Percentiles rank a stretch among this genome's conserved stretches.
These are phyloP conservation scores for Nicotiana attenuata DNA, from an alignment of 257 asterid species.

Conservation along the genomic window DNA sequence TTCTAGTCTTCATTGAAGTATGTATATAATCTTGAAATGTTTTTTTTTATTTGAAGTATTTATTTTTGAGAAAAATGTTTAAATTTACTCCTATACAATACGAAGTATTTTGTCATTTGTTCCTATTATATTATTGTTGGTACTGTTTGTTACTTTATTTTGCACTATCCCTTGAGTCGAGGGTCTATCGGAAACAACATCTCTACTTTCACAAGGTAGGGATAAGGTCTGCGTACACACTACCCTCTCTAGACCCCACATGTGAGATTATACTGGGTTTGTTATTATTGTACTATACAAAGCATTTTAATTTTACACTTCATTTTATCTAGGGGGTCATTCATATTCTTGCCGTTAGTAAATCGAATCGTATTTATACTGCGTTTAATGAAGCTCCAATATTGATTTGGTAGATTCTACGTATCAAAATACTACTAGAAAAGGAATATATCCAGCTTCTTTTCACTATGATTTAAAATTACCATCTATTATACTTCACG, in stretches of 20 bases:
- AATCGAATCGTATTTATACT: background rate
- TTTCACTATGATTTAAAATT: background rate
- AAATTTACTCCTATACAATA: background rate
- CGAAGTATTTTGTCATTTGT: background rate
- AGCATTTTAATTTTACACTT: background rate
- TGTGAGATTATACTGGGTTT: too few relatives aligned
- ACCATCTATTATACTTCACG: too few relatives aligned
- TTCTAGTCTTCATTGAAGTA: slow-evolving; percentile 69
- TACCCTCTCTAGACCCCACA: too few relatives aligned
- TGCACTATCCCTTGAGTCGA: too few relatives aligned
- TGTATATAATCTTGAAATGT: background rate
- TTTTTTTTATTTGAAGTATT: background rate
- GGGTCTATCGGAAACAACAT: too few relatives aligned
- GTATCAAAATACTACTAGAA: background rate
- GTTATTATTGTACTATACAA: background rate
- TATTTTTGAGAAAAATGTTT: too few relatives aligned
- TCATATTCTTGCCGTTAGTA: background rate
- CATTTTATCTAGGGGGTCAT: background rate
- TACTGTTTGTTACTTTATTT: too few relatives aligned
- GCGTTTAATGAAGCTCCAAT: background rate
- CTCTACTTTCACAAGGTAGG: too few relatives aligned
- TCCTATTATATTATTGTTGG: too few relatives aligned
- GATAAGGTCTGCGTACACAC: too few relatives aligned
- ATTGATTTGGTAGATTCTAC: background rate
- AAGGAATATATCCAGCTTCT: too few relatives aligned